Evolutionary conservation across 108 stramenopile genomes (phyloP).

Genomic region (Nitzschia sp.): DNA sequence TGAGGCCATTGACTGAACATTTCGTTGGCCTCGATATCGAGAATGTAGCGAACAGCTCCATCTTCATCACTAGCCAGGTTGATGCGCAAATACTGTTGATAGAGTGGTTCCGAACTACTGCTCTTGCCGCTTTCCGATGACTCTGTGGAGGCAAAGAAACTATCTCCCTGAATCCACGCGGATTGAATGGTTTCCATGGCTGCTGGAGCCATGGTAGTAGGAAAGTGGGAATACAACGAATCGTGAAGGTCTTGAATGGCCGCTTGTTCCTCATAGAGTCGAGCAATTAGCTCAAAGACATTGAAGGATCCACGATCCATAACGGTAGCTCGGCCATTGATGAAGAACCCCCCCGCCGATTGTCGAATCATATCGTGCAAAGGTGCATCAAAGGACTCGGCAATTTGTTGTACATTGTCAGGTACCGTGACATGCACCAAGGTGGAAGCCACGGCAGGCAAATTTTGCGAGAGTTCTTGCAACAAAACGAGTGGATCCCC

Average conservation of each 20-base stretch:
- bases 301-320: constrained; percentile 81
- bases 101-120: constrained; percentile 29
- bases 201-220: constrained; percentile 17
- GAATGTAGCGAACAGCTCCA: constrained; percentile 67
- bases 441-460: constrained; percentile 76
- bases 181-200: constrained; percentile 47
- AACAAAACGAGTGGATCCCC: constrained; percentile 61
- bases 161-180: constrained; percentile 60
- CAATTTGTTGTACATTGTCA: constrained; percentile 30
- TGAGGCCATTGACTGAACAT: constrained; percentile 62
- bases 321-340: constrained; percentile 64
- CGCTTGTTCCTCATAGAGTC: constrained; percentile 65
- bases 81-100: constrained; percentile 50
- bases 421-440: constrained; percentile 58
- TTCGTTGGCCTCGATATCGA: constrained; percentile 79
- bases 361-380: constrained; percentile 42
- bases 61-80: constrained; percentile 79
- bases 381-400: constrained; percentile 42
- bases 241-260: constrained; percentile 46
- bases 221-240: constrained; percentile 34
- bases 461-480: constrained; percentile 76
- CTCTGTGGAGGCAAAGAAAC: constrained; percentile 32
- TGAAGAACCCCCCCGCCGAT: constrained; percentile 53
- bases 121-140: constrained; percentile 22
- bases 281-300: constrained; percentile 74